phyloP scores from a whole-genome alignment of 495 filamentous ascomycete species.

The Annulohypoxylon maeteangense region DNA sequence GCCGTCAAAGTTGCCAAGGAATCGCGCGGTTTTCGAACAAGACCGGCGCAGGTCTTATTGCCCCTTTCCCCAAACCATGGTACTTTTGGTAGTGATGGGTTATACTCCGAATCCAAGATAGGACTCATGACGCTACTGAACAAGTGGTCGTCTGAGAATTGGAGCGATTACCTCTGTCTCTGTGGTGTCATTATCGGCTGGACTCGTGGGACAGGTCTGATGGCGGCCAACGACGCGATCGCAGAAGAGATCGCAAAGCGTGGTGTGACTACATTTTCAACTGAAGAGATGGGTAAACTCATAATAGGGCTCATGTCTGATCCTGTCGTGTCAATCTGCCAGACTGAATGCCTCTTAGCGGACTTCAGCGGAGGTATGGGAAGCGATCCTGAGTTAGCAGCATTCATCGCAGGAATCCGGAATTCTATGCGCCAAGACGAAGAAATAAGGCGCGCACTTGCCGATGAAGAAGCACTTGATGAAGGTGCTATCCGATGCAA shows the following conservation, averaged over 20 bases:
- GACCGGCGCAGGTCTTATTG: conserved; percentile 93
- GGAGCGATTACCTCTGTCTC: conserved; percentile 95
- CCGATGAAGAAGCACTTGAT: conserved; percentile 95
- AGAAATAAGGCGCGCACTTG: conserved; percentile 88
- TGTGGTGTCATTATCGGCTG: conserved; percentile 98
- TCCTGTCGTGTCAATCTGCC: conserved; percentile 90
- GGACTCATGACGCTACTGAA: conserved; percentile 96
- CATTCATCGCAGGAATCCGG: conserved; percentile 84
- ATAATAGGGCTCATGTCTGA: conserved; percentile 94
- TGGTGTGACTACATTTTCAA: conserved; percentile 95
- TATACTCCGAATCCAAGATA: conserved; percentile 98
- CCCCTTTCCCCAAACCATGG: conserved; percentile 97
- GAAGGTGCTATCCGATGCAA: conserved; percentile 95
- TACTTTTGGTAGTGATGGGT: conserved; percentile 95
- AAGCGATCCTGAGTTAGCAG: conserved; percentile 93
- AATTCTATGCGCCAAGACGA: conserved; percentile 90
- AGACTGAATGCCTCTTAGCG: conserved; percentile 93
- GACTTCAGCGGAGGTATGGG: conserved; percentile 96
- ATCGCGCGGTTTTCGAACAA: conserved; percentile 84
- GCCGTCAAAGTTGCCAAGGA: conserved; percentile 89
- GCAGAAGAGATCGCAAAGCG: conserved; percentile 94
- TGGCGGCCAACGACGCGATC: conserved; percentile 96
- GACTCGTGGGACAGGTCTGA: conserved; percentile 97
- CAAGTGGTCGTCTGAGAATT: conserved; percentile 95
- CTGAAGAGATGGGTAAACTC: conserved; percentile 99